Evolutionary conservation across 2,329 filamentous ascomycete species (phyloP).

Genomic region (Ophiocordyceps camponoti-leonardi): DNA sequence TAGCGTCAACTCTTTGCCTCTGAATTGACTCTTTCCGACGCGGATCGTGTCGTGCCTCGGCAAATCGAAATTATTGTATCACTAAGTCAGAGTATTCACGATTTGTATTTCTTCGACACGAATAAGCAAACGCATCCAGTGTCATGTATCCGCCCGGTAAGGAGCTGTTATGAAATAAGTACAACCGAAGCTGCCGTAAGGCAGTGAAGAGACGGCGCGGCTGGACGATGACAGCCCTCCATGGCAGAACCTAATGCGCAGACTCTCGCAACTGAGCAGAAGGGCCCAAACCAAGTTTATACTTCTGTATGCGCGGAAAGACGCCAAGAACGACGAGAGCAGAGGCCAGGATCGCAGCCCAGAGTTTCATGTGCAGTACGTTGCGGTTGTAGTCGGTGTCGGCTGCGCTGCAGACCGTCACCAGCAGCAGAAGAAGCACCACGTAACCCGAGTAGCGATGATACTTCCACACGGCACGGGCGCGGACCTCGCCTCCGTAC

Average conservation of each 20-base stretch:
- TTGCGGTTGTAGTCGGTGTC: conserved; percentile 57
- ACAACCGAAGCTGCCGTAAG: too few species aligned
- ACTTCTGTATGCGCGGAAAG: conserved; percentile 61
- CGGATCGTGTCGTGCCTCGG: too few species aligned
- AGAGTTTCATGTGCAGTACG: conserved; percentile 55
- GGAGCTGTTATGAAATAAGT: too few species aligned
- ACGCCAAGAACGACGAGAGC: conserved; percentile 55
- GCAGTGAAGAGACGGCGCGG: too few species aligned
- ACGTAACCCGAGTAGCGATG: conserved; percentile 67
- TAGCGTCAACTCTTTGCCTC: too few species aligned
- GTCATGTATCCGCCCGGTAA: too few species aligned
- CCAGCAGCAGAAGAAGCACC: conserved; percentile 51
- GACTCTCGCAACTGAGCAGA: not conserved
- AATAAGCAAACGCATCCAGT: too few species aligned
- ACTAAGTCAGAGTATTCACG: too few species aligned
- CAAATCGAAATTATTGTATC: too few species aligned
- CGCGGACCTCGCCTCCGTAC: conserved; percentile 64
- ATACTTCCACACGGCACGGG: conserved; percentile 79
- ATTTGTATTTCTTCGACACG: too few species aligned
- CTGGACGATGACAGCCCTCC: too few species aligned
- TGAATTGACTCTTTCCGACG: too few species aligned
- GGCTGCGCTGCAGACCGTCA: conserved; percentile 58
- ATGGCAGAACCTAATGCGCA: not conserved
- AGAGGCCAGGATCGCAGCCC: conserved; percentile 52
- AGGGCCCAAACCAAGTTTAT: conserved; percentile 31